A percentile compares a stretch with the other conserved stretches of the same genome.
Evolutionary conservation across 2,329 filamentous ascomycete genomes (phyloP).

Genomic region (Scytalidium lignicola): DNA sequence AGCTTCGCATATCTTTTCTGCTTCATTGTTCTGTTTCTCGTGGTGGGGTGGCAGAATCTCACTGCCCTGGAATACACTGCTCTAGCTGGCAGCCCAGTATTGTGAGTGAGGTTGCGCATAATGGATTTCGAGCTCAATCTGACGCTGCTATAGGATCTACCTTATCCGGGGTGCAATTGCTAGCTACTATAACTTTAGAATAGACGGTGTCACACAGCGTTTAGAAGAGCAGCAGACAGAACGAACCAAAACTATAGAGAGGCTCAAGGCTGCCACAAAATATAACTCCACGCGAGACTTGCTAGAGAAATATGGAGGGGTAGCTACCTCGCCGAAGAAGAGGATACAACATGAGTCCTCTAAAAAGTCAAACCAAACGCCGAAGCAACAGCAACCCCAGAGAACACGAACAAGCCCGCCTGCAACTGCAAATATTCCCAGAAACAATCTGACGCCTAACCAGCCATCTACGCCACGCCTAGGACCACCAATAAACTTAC

Average conservation of each 20-base stretch:
- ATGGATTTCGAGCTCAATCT: constrained; percentile 6
- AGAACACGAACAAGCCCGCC: constrained; percentile 52
- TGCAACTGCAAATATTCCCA: constrained; percentile 57
- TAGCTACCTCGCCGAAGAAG: constrained; percentile 19
- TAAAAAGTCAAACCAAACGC: constrained; percentile 13
- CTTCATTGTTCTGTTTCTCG: constrained; percentile 72
- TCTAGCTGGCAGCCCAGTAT: constrained; percentile 69
- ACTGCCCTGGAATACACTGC: constrained; percentile 72
- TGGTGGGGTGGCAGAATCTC: constrained; percentile 79
- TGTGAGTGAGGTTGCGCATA: constrained; percentile 49
- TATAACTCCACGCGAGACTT: constrained; percentile 93
- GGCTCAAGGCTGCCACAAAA: constrained; percentile 89
- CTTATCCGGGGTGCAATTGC: constrained; percentile 60
- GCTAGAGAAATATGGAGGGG: constrained; percentile 85
- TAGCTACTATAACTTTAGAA: constrained; percentile 75
- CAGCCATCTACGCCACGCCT: constrained; percentile 16
- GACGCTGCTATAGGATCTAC: constrained; percentile 63
- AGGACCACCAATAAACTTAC: not conserved
- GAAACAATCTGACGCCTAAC: constrained; percentile 23
- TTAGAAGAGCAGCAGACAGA: constrained; percentile 74
- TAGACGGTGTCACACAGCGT: constrained; percentile 61
- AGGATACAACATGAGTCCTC: constrained; percentile 20
- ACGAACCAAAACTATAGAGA: constrained; percentile 82
- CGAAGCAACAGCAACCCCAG: constrained; percentile 23
- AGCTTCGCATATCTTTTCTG: constrained; percentile 87